Evolutionary conservation across 495 filamentous ascomycete species (phyloP).

Genomic region (Jackrogersella minutella): DNA sequence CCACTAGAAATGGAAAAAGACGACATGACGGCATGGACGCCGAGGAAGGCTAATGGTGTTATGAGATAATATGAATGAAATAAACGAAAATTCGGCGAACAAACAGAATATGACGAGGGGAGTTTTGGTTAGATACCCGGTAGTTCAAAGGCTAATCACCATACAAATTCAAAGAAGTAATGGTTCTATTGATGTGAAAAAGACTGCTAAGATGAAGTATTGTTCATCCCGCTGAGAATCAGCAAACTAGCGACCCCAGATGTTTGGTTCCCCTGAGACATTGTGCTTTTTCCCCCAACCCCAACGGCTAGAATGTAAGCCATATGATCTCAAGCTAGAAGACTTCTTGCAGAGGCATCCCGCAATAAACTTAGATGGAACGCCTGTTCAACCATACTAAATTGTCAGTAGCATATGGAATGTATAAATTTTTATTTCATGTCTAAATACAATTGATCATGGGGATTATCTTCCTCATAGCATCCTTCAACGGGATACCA

Average conservation of each 20-base stretch:
- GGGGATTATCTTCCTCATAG: neutral
- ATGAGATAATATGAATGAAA: neutral
- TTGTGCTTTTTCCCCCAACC: neutral
- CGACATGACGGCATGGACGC: conserved; percentile 82
- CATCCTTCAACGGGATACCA: neutral
- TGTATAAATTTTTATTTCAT: neutral
- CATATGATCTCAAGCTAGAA: neutral
- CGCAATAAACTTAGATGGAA: neutral
- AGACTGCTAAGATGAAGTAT: too few relatives aligned
- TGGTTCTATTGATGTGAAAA: too few relatives aligned
- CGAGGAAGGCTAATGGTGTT: conserved; percentile 68
- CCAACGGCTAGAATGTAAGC: neutral
- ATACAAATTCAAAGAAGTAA: neutral
- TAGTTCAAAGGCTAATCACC: conserved; percentile 5
- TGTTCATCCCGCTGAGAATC: too few relatives aligned
- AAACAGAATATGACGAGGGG: neutral
- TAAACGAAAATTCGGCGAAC: too few relatives aligned
- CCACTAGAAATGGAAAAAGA: conserved; percentile 61
- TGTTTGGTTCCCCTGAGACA: conserved; percentile 3
- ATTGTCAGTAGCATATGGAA: neutral
- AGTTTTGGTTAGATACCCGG: conserved; percentile 21
- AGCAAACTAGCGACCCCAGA: neutral
- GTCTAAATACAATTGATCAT: neutral
- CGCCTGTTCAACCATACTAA: neutral
- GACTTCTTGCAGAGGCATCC: neutral